Conservation (phyloP, 345 rosid species). For the Gossypium raimondii region DNA sequence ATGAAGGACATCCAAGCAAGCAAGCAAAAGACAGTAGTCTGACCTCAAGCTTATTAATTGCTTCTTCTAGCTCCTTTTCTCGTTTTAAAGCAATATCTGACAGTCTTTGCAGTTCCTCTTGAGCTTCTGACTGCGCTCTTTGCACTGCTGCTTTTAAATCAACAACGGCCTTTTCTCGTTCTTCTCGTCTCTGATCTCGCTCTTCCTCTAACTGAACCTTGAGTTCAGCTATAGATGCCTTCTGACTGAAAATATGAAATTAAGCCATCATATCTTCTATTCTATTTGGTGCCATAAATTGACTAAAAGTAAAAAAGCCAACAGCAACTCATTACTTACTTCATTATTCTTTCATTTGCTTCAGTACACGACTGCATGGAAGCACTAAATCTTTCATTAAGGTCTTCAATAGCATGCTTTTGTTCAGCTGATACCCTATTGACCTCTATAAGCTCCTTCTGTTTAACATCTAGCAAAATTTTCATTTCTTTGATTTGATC, state of each 20-base stretch:
- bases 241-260: conserved; percentile 53
- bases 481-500: conserved; percentile 53
- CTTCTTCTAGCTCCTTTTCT: conserved; percentile 73
- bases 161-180: conserved; percentile 63
- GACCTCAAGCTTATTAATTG: conserved; percentile 83
- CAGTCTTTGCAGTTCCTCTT: conserved; percentile 63
- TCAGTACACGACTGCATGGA: conserved; percentile 76
- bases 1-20: conserved; percentile 12
- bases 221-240: conserved; percentile 67
- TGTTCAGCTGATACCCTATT: conserved; percentile 64
- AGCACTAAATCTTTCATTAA: conserved; percentile 68
- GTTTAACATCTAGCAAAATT: conserved; percentile 43
- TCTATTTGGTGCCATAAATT: neutral
- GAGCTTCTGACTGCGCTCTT: conserved; percentile 67
- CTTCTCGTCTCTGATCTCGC: conserved; percentile 72
- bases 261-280: neutral
- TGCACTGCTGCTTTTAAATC: conserved; percentile 76
- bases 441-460: conserved; percentile 54
- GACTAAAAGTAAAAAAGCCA: neutral
- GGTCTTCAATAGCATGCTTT: conserved; percentile 71
- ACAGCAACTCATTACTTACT: conserved; percentile 34
- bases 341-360: conserved; percentile 76
- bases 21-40: conserved; percentile 12
- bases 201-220: conserved; percentile 76
- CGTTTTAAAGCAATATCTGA: conserved; percentile 58